Conservation (phyloP, 2,329 filamentous ascomycete genomes). For the Talaromyces verruculosus region DNA sequence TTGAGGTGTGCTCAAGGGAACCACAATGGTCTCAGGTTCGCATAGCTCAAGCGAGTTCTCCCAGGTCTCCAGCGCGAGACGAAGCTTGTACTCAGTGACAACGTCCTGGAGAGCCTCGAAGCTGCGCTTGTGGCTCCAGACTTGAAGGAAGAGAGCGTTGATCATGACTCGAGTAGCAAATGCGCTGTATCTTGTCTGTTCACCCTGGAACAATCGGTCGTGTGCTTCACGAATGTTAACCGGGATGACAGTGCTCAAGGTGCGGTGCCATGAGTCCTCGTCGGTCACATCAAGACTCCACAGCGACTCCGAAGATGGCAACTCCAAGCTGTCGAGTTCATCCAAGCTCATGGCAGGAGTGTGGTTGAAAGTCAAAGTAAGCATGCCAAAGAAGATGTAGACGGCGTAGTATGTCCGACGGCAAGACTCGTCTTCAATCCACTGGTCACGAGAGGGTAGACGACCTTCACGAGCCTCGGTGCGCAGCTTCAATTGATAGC, state of each 20-base stretch:
- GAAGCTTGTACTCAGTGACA: conserved; percentile 96
- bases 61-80: conserved; percentile 96
- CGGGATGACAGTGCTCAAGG: conserved; percentile 66
- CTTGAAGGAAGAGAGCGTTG: conserved; percentile 95
- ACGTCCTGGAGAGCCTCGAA: conserved; percentile 97
- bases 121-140: conserved; percentile 98
- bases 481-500: conserved; percentile 91
- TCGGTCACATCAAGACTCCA: conserved; percentile 85
- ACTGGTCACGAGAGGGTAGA: conserved; percentile 77
- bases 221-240: conserved; percentile 93
- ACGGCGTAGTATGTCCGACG: conserved; percentile 96
- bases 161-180: conserved; percentile 98
- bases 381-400: conserved; percentile 96
- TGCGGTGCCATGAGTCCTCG: conserved; percentile 80
- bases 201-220: conserved; percentile 92
- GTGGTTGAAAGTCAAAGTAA: conserved; percentile 96
- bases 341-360: conserved; percentile 98
- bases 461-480: conserved; percentile 79
- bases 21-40: conserved; percentile 83
- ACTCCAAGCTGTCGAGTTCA: conserved; percentile 88
- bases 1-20: conserved; percentile 89
- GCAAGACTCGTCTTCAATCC: conserved; percentile 96
- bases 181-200: conserved; percentile 86
- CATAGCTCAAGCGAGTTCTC: conserved; percentile 92
- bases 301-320: conserved; percentile 88